Percentiles rank a stretch among this genome's conserved stretches.
Conservation (phyloP, 495 filamentous ascomycete species). For the Sabuloglossum arenarium region DNA sequence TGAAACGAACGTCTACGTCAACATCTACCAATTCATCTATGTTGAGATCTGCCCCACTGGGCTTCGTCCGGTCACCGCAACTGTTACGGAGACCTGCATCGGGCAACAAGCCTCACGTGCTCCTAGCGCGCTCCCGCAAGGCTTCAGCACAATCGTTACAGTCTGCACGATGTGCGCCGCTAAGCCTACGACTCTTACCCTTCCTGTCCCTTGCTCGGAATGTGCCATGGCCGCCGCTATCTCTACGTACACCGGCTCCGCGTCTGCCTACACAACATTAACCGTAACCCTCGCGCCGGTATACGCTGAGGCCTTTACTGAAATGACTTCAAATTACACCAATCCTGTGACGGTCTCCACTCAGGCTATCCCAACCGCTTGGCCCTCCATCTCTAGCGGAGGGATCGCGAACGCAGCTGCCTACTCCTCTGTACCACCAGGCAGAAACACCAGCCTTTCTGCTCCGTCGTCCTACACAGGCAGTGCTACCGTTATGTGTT, state of each 20-base stretch:
- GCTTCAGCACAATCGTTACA: conserved; percentile 4
- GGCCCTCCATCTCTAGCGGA: neutral
- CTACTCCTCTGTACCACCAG: neutral
- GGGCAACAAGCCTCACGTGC: neutral
- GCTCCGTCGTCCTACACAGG: neutral
- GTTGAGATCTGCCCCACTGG: conserved; percentile 3
- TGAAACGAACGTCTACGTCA: conserved; percentile 9
- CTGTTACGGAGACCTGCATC: neutral
- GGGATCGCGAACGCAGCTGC: neutral
- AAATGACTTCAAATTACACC: too few species aligned
- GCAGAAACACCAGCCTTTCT: neutral
- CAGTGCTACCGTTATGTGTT: neutral
- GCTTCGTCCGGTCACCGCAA: neutral
- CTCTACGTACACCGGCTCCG: too few species aligned
- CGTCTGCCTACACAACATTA: neutral
- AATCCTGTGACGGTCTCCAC: neutral
- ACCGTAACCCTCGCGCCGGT: neutral
- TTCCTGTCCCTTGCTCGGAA: conserved; percentile 1
- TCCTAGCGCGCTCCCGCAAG: neutral
- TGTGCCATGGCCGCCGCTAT: neutral
- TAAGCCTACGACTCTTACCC: conserved; percentile 1
- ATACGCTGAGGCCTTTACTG: neutral
- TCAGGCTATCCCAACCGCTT: neutral
- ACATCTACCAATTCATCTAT: conserved; percentile 2
- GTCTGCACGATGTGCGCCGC: neutral